phyloP scores from a whole-genome alignment of 2,329 filamentous ascomycete species.

The Helotiales sp. region DNA sequence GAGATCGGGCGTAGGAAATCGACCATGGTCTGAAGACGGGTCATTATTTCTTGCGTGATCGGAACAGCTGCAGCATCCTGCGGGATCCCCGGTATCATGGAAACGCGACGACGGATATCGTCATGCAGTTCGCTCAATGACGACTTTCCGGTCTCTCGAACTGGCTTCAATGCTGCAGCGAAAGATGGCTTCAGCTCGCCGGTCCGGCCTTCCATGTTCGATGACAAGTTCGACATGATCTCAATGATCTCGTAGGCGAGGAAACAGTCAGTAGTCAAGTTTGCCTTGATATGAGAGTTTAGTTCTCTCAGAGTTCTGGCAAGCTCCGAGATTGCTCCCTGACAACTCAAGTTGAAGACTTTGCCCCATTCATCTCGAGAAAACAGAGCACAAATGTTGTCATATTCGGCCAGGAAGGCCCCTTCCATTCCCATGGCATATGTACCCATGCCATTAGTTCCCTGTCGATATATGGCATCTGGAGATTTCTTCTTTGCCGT shows the following conservation, averaged over 20 bases:
- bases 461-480: conserved; percentile 83
- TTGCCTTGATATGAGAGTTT: conserved; percentile 85
- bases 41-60: conserved; percentile 83
- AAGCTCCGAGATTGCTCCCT: conserved; percentile 78
- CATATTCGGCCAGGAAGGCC: conserved; percentile 86
- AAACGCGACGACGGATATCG: conserved; percentile 75
- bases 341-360: conserved; percentile 79
- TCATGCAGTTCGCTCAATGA: conserved; percentile 84
- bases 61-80: conserved; percentile 79
- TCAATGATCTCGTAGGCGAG: conserved; percentile 95
- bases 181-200: conserved; percentile 85
- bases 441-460: conserved; percentile 88
- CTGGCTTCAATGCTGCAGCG: conserved; percentile 83
- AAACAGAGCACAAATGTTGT: conserved; percentile 88
- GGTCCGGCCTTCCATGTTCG: conserved; percentile 78
- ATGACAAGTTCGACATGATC: conserved; percentile 80
- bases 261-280: conserved; percentile 89
- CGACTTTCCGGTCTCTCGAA: conserved; percentile 88
- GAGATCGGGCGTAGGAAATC: conserved; percentile 84
- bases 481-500: conserved; percentile 78
- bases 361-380: conserved; percentile 81
- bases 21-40: conserved; percentile 83
- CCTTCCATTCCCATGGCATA: conserved; percentile 89
- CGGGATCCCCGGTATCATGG: conserved; percentile 69
- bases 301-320: conserved; percentile 85